Percentiles rank a stretch among this genome's conserved stretches.
Conservation (phyloP, 1,139 yeast species). For the Candida glucosophila region DNA sequence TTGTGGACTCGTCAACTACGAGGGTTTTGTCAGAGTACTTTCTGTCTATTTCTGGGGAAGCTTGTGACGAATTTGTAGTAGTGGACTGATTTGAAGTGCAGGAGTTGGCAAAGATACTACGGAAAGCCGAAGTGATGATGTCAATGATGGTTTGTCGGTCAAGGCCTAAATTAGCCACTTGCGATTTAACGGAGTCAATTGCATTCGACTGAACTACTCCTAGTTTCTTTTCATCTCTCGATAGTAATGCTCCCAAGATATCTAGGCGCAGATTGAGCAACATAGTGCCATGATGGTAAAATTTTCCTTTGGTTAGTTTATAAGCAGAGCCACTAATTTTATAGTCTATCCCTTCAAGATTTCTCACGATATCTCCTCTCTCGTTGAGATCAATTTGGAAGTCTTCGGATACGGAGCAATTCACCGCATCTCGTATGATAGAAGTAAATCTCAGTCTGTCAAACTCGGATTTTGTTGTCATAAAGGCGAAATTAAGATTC, state of each 20-base stretch:
- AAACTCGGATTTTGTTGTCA: slow-evolving; percentile 63
- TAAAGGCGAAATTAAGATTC: slow-evolving; percentile 77
- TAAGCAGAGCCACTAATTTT: slow-evolving; percentile 90
- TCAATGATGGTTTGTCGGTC: slow-evolving; percentile 38
- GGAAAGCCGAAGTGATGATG: slow-evolving; percentile 39
- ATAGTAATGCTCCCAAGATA: slow-evolving; percentile 48
- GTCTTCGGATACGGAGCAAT: slow-evolving; percentile 13
- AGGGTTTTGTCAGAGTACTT: slow-evolving; percentile 15
- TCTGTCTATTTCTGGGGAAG: slow-evolving; percentile 12
- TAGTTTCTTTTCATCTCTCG: slow-evolving; percentile 32
- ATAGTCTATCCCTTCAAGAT: slow-evolving; percentile 20
- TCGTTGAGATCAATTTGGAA: slow-evolving; percentile 41
- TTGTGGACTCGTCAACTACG: slow-evolving; percentile 17
- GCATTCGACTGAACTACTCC: slow-evolving; percentile 50
- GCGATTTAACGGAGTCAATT: slow-evolving; percentile 71
- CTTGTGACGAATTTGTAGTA: neutral
- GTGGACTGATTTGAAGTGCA: neutral
- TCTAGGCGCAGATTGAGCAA: slow-evolving; percentile 58
- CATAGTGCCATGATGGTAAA: slow-evolving; percentile 98
- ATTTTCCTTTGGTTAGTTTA: slow-evolving; percentile 72
- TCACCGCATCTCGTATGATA: slow-evolving; percentile 44
- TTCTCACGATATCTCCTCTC: slow-evolving; percentile 70
- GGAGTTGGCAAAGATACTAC: slow-evolving; percentile 21
- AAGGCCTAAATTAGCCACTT: slow-evolving; percentile 58
- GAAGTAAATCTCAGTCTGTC: slow-evolving; percentile 55